phyloP scores from a whole-genome alignment of 1,139 yeast genomes.

The Yamadazyma membranifaciens region DNA sequence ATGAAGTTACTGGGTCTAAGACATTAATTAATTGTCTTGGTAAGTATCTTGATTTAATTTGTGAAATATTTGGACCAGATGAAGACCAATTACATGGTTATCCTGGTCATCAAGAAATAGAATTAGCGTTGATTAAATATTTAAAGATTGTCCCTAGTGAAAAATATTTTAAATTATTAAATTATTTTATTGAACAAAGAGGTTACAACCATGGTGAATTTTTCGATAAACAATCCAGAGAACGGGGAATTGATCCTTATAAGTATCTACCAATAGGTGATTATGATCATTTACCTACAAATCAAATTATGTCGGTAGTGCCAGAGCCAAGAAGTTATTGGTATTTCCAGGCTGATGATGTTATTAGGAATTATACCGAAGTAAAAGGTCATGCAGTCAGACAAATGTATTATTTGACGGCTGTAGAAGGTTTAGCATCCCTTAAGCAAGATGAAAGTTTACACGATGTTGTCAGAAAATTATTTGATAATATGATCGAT shows the following conservation, averaged over 20 bases:
- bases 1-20: slow-evolving; percentile 16
- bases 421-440: slow-evolving; percentile 17
- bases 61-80: slow-evolving; percentile 16
- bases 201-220: slow-evolving; percentile 19
- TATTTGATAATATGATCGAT: slow-evolving; percentile 21
- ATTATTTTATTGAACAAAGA: slow-evolving; percentile 20
- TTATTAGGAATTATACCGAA: slow-evolving; percentile 14
- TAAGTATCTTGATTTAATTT: slow-evolving; percentile 18
- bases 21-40: slow-evolving; percentile 16
- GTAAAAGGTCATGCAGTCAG: slow-evolving; percentile 20
- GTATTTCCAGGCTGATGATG: slow-evolving; percentile 19
- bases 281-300: slow-evolving; percentile 10
- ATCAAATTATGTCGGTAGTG: slow-evolving; percentile 10
- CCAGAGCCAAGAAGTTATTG: slow-evolving; percentile 19
- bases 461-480: slow-evolving; percentile 13
- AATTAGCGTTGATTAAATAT: slow-evolving; percentile 20
- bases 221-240: slow-evolving; percentile 15
- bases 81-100: slow-evolving; percentile 19
- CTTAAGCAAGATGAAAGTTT: slow-evolving; percentile 14
- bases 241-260: slow-evolving; percentile 17
- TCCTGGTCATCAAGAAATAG: slow-evolving; percentile 26
- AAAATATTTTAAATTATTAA: slow-evolving; percentile 16
- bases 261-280: slow-evolving; percentile 12
- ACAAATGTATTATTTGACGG: slow-evolving; percentile 16
- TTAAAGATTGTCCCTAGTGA: slow-evolving; percentile 15